Conservation (phyloP, 805 yeast genomes). For the Sungouiella thailandica region DNA sequence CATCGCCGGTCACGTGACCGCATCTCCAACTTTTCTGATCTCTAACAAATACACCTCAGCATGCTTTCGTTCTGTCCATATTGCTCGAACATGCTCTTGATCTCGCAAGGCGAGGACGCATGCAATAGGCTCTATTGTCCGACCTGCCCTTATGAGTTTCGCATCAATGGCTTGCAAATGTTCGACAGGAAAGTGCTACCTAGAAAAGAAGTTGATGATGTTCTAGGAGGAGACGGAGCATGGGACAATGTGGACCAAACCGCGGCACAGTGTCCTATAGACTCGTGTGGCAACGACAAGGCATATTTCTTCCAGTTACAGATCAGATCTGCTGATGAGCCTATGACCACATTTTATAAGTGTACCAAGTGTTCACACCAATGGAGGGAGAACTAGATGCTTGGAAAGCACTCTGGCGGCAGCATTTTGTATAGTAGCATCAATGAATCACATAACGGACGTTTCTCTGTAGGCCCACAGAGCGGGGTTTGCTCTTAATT, state of each 20-base stretch:
- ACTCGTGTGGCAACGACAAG: constrained; percentile 77
- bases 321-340: constrained; percentile 97
- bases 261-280: constrained; percentile 84
- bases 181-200: constrained; percentile 80
- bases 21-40: no score
- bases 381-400: constrained; percentile 87
- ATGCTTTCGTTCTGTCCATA: constrained; percentile 96
- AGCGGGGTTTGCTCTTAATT: no score
- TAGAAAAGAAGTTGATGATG: constrained; percentile 92
- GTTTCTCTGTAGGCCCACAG: no score
- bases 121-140: constrained; percentile 77
- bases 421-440: no score
- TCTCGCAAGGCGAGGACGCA: constrained; percentile 50
- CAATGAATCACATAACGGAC: no score
- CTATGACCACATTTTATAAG: constrained; percentile 97
- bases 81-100: constrained; percentile 85
- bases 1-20: neutral
- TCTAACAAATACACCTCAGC: neutral
- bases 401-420: no score
- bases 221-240: constrained; percentile 92
- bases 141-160: constrained; percentile 94
- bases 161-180: constrained; percentile 76
- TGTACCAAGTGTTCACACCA: constrained; percentile 91
- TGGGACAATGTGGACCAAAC: constrained; percentile 99
- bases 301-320: constrained; percentile 97